These are phyloP conservation scores for Gynochthodes officinalis DNA, from an alignment of 257 asterid species.

Conservation along the genomic window DNA sequence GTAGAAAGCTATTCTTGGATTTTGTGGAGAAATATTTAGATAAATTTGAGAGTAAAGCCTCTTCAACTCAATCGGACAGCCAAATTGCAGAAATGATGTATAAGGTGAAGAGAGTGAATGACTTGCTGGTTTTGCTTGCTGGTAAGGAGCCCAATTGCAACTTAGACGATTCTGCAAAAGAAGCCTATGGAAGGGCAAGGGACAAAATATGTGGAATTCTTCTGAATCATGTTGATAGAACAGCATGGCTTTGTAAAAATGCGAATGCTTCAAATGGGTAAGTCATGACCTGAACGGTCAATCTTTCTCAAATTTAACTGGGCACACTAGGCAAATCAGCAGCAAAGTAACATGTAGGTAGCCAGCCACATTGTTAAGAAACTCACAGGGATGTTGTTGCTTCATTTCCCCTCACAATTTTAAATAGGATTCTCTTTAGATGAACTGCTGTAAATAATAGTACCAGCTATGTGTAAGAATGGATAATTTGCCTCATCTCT, in stretches of 20 bases:
- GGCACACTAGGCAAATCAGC: background rate
- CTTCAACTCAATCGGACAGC: constrained; percentile 26
- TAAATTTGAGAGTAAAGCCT: constrained; percentile 47
- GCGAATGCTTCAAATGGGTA: constrained; percentile 2
- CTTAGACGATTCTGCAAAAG: constrained; percentile 35
- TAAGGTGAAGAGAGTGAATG: constrained; percentile 61
- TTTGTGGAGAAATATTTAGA: constrained; percentile 51
- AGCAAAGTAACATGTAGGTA: too few relatives aligned
- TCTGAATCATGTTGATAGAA: constrained; percentile 63
- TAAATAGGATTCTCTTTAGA: background rate
- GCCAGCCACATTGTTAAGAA: too few relatives aligned
- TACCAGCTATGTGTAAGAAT: background rate
- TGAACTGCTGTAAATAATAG: background rate
- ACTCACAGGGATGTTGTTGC: too few relatives aligned
- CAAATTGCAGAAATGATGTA: constrained; percentile 47
- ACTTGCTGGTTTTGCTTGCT: constrained; percentile 48
- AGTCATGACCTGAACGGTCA: background rate
- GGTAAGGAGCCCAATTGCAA: constrained; percentile 27
- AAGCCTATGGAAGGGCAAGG: constrained; percentile 51
- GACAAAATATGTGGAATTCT: constrained; percentile 57
- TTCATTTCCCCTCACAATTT: too few relatives aligned
- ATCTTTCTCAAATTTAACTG: background rate
- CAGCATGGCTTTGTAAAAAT: constrained; percentile 44
- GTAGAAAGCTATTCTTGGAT: constrained; percentile 46
- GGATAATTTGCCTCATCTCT: background rate